Evolutionary conservation across 805 yeast genomes (phyloP).

Genomic region (Schizosaccharomyces lindneri): DNA sequence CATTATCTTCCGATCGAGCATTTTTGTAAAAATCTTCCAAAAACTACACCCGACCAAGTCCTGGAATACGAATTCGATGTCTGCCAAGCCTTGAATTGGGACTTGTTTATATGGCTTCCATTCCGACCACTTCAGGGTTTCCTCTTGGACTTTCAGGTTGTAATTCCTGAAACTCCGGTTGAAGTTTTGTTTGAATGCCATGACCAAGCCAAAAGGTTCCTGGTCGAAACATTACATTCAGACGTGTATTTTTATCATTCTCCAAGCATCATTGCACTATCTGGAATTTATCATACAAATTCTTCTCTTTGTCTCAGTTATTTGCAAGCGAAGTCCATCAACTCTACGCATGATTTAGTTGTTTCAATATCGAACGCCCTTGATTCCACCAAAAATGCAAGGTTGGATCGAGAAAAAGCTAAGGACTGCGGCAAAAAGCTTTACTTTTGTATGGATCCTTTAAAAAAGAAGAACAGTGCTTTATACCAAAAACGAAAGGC

Average conservation of each 20-base stretch:
- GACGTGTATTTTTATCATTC: conserved; percentile 59
- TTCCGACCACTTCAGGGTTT: conserved; percentile 81
- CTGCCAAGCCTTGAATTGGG: conserved; percentile 49
- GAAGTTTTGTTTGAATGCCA: conserved; percentile 23
- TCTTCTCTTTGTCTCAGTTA: background rate
- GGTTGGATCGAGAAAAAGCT: conserved; percentile 9
- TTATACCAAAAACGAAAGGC: conserved; percentile 5
- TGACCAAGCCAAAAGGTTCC: conserved; percentile 40
- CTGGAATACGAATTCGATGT: conserved; percentile 58
- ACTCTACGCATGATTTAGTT: conserved; percentile 38
- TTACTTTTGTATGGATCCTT: conserved; percentile 12
- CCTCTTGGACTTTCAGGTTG: conserved; percentile 62
- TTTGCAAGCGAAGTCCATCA: conserved; percentile 34
- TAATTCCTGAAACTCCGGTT: conserved; percentile 17
- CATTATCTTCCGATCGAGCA: conserved; percentile 64
- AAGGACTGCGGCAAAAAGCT: conserved; percentile 15
- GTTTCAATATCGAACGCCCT: conserved; percentile 34
- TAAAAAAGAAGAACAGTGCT: conserved; percentile 6
- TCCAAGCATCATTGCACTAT: conserved; percentile 89
- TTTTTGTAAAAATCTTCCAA: conserved; percentile 46
- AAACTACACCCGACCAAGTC: conserved; percentile 37
- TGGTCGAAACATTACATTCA: conserved; percentile 44
- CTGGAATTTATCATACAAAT: conserved; percentile 20
- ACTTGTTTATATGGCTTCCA: conserved; percentile 71
- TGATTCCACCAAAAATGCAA: conserved; percentile 8